Evolutionary conservation across 2,329 filamentous ascomycete species (phyloP), one percentile per base, ranked within the genome.

Genomic region (Paraconiothyrium brasiliense): DNA sequence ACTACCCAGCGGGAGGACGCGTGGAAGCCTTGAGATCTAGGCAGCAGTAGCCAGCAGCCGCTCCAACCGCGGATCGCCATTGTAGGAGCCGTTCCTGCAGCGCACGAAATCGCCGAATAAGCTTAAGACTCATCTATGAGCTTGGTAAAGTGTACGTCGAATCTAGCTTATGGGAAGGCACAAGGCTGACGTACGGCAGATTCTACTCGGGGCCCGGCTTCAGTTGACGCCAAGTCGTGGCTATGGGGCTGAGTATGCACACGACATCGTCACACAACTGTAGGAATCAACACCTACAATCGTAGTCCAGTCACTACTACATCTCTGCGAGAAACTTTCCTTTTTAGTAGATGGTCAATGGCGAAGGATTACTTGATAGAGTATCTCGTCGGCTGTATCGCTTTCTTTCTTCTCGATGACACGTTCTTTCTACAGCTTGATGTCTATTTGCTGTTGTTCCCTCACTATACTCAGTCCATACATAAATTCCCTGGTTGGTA

Each of bases 131-230:
- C 37, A 34, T 7, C 51, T 39, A 55, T 13, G 8, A 34, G n/a
- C 14, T 14, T 46, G 52, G 52, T 46, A 34, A 44, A 39, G 27
- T 44, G 14, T 46, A 24, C 39, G 27, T n/a, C 2, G 27, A 44
- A 13, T 20, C 52, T 39, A 55, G 37, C 16, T 34, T 44, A 7
- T 8, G 11, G 39, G 39, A 27, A 14, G 52, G 20, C 37, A 16
- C 52, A 55, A 55, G 52, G 52, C 52, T 55, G 52, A 55, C 52
- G 5, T 34, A 20, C 24, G 37, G 52, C 52, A 55, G 39, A 46
- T 55, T 39, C 30, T 44, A 55, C 52, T 55, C 52, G 52, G 52
- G 52, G 52, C 24, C 52, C 13, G 46, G 3, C 46, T n/a, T n/a
- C 24, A 48, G 24, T 10, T 16, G 24, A 48, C 24, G 46, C 46